phyloP scores from a whole-genome alignment of 192 early-diverging fungal genomes.

The Neocallimastix lanati region DNA sequence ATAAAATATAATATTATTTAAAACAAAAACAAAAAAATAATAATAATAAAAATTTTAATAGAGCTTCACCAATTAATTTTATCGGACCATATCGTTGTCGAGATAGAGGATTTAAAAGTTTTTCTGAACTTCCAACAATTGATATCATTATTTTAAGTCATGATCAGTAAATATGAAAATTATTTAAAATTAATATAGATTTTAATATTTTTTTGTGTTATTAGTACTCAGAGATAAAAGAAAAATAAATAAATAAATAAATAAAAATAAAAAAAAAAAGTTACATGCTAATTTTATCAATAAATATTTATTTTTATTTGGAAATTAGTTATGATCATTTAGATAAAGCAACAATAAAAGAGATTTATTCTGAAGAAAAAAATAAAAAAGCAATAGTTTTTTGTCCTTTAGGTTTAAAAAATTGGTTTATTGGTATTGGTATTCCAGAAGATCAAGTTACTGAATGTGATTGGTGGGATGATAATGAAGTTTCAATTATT shows the following conservation, averaged over 20 bases:
- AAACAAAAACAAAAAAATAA: no score
- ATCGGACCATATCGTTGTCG: slow-evolving; percentile 53
- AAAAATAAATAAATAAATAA: no score
- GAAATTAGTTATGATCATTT: slow-evolving; percentile 49
- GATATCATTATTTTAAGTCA: slow-evolving; percentile 63
- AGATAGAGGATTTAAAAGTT: no score
- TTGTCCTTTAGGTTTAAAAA: slow-evolving; percentile 66
- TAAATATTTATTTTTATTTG: no score
- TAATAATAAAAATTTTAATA: no score
- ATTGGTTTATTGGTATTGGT: slow-evolving; percentile 30
- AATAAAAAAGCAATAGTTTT: slow-evolving; percentile 26
- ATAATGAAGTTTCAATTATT: slow-evolving; percentile 11
- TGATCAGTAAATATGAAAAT: slow-evolving; percentile 53
- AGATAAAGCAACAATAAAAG: slow-evolving; percentile 45
- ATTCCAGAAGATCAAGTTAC: slow-evolving; percentile 20
- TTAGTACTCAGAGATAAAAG: no score
- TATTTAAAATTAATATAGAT: no score
- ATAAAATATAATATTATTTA: no score
- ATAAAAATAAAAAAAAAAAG: no score
- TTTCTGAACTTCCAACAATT: slow-evolving; percentile 34
- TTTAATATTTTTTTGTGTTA: no score
- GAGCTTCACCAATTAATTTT: slow-evolving; percentile 34
- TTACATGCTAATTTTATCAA: no score
- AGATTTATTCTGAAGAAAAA: slow-evolving; percentile 11
- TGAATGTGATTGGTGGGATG: slow-evolving; percentile 67